phyloP scores from a whole-genome alignment of 2,329 filamentous ascomycete species.

The Septoria petroselini region DNA sequence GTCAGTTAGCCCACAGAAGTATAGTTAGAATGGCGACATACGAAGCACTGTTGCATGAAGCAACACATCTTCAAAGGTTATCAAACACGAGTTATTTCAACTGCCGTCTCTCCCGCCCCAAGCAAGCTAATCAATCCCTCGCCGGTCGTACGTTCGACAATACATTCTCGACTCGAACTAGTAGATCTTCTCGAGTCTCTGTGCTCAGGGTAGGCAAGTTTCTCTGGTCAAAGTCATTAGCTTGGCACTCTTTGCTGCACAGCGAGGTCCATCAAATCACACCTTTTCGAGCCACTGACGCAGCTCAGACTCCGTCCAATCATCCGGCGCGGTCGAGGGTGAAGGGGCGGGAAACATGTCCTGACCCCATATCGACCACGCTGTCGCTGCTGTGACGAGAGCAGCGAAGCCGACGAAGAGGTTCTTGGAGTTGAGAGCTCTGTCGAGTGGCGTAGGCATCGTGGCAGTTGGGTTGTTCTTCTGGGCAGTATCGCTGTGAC shows the following conservation, averaged over 20 bases:
- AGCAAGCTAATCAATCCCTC: too few species aligned
- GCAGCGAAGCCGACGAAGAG: constrained; percentile 68
- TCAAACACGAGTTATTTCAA: too few species aligned
- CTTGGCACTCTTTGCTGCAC: neutral
- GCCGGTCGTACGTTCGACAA: neutral
- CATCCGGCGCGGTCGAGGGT: constrained; percentile 72
- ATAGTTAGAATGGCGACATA: too few species aligned
- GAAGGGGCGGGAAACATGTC: constrained; percentile 73
- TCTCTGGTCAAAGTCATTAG: constrained; percentile 49
- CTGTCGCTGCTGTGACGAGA: constrained; percentile 74
- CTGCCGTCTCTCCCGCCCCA: too few species aligned
- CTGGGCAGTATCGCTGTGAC: neutral
- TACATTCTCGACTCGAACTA: constrained; percentile 60
- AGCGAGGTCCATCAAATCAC: constrained; percentile 38
- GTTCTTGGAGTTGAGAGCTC: constrained; percentile 46
- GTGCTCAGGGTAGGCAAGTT: constrained; percentile 59
- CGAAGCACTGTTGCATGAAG: too few species aligned
- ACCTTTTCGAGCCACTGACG: constrained; percentile 77
- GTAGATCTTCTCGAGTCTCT: constrained; percentile 60
- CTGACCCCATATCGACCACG: constrained; percentile 78
- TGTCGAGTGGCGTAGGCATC: constrained; percentile 52
- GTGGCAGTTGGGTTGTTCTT: constrained; percentile 19
- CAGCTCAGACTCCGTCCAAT: constrained; percentile 78
- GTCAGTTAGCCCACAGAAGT: too few species aligned
- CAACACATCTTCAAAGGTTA: too few species aligned